These are phyloP conservation scores for Sclerospora graminicola DNA, from an alignment of 352 stramenopile species.

Conservation along the genomic window DNA sequence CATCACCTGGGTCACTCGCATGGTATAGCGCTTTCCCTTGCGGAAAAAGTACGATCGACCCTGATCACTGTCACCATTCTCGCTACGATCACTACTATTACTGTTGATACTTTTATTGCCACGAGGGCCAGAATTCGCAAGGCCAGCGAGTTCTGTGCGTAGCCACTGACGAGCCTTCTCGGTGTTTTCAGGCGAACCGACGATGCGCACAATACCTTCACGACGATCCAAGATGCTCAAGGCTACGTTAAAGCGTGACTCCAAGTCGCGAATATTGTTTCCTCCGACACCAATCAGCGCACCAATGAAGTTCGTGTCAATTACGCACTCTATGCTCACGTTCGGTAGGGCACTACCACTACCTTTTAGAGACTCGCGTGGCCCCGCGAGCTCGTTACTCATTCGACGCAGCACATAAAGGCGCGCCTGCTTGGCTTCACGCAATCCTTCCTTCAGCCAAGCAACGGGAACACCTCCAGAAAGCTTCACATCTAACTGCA, in stretches of 20 bases:
- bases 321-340: slow-evolving; percentile 47
- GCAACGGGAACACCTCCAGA: slow-evolving; percentile 74
- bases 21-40: slow-evolving; percentile 85
- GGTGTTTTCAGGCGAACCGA: slow-evolving; percentile 63
- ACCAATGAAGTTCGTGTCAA: slow-evolving; percentile 45
- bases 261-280: slow-evolving; percentile 63
- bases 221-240: slow-evolving; percentile 72
- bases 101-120: slow-evolving; percentile 9
- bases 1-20: slow-evolving; percentile 89
- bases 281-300: slow-evolving; percentile 67
- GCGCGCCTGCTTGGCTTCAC: slow-evolving; percentile 74
- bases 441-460: slow-evolving; percentile 80
- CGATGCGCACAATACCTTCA: slow-evolving; percentile 82
- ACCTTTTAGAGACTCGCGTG: slow-evolving; percentile 45
- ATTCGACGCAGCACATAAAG: slow-evolving; percentile 81
- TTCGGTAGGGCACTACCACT: slow-evolving; percentile 22
- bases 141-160: slow-evolving; percentile 23
- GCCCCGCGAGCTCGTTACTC: slow-evolving; percentile 51
- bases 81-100: slow-evolving; percentile 2
- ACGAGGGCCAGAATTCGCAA: slow-evolving; percentile 4
- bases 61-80: slow-evolving; percentile 10
- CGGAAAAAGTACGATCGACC: slow-evolving; percentile 53
- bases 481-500: slow-evolving; percentile 96
- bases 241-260: slow-evolving; percentile 44
- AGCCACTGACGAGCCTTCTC: slow-evolving; percentile 73